A percentile compares a stretch with the other conserved stretches of the same genome.
These are phyloP conservation scores for Berberis vulgaris DNA, from an alignment of 164 flowering plant species.

Conservation along the genomic window DNA sequence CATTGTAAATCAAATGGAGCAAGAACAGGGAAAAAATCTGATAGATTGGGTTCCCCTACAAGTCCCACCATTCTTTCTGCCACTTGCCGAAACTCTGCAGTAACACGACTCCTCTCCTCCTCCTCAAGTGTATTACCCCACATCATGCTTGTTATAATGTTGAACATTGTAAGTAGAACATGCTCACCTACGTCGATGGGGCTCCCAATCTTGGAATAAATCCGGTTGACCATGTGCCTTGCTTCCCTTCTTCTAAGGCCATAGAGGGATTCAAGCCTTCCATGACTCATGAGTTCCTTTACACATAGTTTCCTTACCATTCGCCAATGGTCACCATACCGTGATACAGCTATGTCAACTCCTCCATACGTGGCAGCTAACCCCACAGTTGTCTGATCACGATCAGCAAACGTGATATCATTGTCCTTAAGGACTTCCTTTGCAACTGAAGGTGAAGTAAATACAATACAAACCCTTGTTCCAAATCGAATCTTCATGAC, in stretches of 20 bases:
- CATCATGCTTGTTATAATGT: background rate
- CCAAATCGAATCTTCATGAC: conserved; percentile 33
- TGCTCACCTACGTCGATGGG: conserved; percentile 37
- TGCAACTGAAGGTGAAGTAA: conserved; percentile 32
- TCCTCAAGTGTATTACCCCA: background rate
- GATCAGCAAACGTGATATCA: conserved; percentile 39
- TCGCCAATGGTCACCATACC: conserved; percentile 37
- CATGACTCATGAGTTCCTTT: conserved; percentile 25
- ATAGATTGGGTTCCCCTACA: background rate
- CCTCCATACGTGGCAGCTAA: conserved; percentile 15
- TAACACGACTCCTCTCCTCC: background rate
- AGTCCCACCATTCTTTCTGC: background rate
- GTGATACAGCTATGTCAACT: conserved; percentile 27
- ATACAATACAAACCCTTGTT: conserved; percentile 23
- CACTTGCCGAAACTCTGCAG: background rate
- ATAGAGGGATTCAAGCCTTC: conserved; percentile 30
- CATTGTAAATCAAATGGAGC: conserved; percentile 10
- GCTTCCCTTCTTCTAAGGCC: conserved; percentile 28
- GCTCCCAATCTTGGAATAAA: conserved; percentile 18
- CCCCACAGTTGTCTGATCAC: conserved; percentile 27
- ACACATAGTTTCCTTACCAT: conserved; percentile 39
- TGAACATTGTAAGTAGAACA: conserved; percentile 16
- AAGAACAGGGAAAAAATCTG: conserved; percentile 29
- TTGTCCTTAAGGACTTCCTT: conserved; percentile 33
- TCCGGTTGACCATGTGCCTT: conserved; percentile 11